Base-by-base conservation (phyloP, 2,329 filamentous ascomycete genomes). In the Pseudogymnoascus sp. region DNA sequence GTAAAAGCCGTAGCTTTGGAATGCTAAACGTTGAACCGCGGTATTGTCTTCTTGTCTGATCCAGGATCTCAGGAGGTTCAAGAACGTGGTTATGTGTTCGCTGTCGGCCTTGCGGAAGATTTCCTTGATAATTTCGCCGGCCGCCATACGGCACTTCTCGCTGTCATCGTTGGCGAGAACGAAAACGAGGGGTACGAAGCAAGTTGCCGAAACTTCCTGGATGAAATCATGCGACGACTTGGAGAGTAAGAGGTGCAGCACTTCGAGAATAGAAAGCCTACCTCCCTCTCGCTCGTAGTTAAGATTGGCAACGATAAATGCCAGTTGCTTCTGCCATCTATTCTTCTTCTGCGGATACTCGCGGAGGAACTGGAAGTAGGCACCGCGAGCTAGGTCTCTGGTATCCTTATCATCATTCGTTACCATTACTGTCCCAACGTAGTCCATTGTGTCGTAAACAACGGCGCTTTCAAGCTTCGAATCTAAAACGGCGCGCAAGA, bases 281-380 rank as follows among this genome's bases (percentile, higher is more conserved):
- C 94, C 94, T 65, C 94, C 90, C 68, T 92, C 87, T 70, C 95
- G 86, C 47, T 93, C 86, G 73, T 97, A 99, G 65, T 93, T 88
- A 67, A 99, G 79, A 71, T 99, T 99, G 70, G 90, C 90, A 60
- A 95, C 84, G 59, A 99, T 81, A 73, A 97, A 99, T 63, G 83
- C 85, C 60, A 97, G 82, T 72, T 97, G 93, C 73, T 96, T 96
- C 40, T 84, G 83, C 87, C 94, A 95, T 12, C 94, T 84, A 66
- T 86, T 89, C 75, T 92, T 92, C 70, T 89, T 91, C 73, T 97
- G 94, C 0, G 94, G 93, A 71, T 97, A 99, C 62, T 97, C 92
- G 67, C 92, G 85, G 63, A 99, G 79, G 77, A 99, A 99, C 68
- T 97, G 91, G 74, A 96, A 89, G 75, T 95, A 99, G 12, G 91